Evolutionary conservation across 2,329 filamentous ascomycete genomes (phyloP).

Genomic region (Waltergamsia citrina): DNA sequence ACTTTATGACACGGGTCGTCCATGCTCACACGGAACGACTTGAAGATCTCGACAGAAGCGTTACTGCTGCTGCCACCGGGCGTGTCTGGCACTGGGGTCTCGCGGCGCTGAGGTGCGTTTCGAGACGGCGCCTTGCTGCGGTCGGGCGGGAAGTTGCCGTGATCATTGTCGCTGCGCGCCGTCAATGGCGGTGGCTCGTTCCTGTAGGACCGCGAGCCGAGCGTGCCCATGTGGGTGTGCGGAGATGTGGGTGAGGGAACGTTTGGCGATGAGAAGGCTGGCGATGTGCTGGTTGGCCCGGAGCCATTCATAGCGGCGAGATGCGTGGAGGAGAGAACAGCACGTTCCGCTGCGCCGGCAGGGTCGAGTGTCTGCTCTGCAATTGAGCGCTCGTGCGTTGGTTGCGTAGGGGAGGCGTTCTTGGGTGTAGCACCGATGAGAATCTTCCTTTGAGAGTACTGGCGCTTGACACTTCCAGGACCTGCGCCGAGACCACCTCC

Average conservation of each 20-base stretch:
- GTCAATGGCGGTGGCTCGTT: conserved; percentile 38
- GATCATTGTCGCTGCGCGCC: conserved; percentile 9
- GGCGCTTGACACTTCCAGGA: conserved; percentile 62
- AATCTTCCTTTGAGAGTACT: conserved; percentile 69
- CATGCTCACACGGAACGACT: conserved; percentile 95
- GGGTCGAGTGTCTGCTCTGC: conserved; percentile 60
- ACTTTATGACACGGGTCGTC: conserved; percentile 98
- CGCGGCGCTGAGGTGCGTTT: conserved; percentile 45
- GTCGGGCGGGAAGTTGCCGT: conserved; percentile 6
- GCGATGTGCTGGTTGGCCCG: conserved; percentile 42
- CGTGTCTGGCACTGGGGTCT: conserved; percentile 54
- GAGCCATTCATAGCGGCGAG: conserved; percentile 61
- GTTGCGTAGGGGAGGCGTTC: conserved; percentile 65
- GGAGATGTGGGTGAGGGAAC: conserved; percentile 63
- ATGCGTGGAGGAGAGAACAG: conserved; percentile 58
- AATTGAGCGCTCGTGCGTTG: conserved; percentile 55
- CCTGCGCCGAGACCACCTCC: no score
- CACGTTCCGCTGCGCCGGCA: conserved; percentile 56
- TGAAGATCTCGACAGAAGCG: conserved; percentile 87
- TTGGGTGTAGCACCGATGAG: conserved; percentile 65
- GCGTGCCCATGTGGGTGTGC: conserved; percentile 43
- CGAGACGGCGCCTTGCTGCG: background rate
- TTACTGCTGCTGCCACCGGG: conserved; percentile 30
- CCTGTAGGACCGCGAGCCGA: conserved; percentile 52
- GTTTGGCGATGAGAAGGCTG: conserved; percentile 52